A percentile compares a stretch with the other conserved stretches of the same genome.
Conservation (phyloP, 192 early-diverging fungal species). For the Linnemannia elongata region DNA sequence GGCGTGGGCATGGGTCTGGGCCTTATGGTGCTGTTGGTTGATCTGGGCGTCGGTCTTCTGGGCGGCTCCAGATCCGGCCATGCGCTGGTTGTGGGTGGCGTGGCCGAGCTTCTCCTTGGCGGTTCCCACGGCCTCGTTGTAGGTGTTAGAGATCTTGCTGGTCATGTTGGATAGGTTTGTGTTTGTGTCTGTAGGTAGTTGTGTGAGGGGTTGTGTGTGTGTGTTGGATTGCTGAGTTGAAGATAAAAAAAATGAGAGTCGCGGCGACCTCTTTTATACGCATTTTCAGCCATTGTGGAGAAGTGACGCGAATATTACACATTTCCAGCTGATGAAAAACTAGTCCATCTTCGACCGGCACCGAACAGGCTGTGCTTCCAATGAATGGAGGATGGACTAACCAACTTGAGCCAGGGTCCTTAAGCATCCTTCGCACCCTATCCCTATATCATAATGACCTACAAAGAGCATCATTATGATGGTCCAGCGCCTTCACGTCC, state of each 20-base stretch:
- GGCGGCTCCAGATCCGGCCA: conserved; percentile 28
- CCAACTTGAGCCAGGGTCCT: not conserved
- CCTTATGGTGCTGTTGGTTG: not conserved
- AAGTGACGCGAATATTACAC: not conserved
- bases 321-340: too few relatives aligned
- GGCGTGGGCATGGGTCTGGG: conserved; percentile 17
- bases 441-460: not conserved
- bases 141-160: conserved; percentile 31
- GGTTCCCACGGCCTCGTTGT: conserved; percentile 32
- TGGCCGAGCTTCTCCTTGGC: conserved; percentile 45
- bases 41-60: conserved; percentile 35
- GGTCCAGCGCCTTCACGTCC: not conserved
- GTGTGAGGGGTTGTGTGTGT: too few relatives aligned
- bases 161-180: conserved; percentile 24
- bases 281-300: not conserved
- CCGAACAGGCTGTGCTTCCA: too few relatives aligned
- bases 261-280: conserved; percentile 3
- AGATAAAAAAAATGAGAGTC: conserved; percentile 4
- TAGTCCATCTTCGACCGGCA: too few relatives aligned
- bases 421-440: not conserved
- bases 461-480: not conserved
- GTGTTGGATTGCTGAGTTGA: conserved; percentile 8
- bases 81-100: conserved; percentile 18
- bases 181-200: not conserved
- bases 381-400: too few relatives aligned